These are phyloP conservation scores for Coniferiporia weirii DNA, from an alignment of 1,284 basidiomycete species.

Conservation along the genomic window DNA sequence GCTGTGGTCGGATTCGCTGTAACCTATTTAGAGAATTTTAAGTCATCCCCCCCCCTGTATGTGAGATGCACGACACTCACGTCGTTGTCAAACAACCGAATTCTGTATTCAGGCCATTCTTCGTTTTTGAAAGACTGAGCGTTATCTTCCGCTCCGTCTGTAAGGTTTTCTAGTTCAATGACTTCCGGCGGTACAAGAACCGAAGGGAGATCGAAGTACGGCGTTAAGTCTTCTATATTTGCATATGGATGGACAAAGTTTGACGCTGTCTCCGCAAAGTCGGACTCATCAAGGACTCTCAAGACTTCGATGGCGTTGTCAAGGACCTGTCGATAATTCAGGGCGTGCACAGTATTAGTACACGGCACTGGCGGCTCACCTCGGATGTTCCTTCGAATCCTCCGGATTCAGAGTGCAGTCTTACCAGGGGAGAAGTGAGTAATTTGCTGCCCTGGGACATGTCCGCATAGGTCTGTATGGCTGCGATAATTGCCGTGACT, in stretches of 20 bases:
- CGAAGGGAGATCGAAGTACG: slow-evolving; percentile 66
- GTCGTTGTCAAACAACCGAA: slow-evolving; percentile 76
- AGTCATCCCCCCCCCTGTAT: background rate
- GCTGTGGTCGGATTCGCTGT: slow-evolving; percentile 72
- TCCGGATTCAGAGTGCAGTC: slow-evolving; percentile 40
- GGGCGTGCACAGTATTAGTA: background rate
- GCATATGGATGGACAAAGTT: slow-evolving; percentile 68
- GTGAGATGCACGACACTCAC: slow-evolving; percentile 36
- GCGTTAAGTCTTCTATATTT: slow-evolving; percentile 39
- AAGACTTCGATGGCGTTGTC: slow-evolving; percentile 57
- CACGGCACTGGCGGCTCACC: slow-evolving; percentile 32
- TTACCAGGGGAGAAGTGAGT: slow-evolving; percentile 55
- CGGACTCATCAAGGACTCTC: slow-evolving; percentile 46
- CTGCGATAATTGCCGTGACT: slow-evolving; percentile 57
- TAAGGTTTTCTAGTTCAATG: slow-evolving; percentile 69
- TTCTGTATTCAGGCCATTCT: slow-evolving; percentile 70
- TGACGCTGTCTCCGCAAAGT: slow-evolving; percentile 49
- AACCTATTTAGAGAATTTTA: slow-evolving; percentile 42
- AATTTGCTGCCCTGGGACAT: slow-evolving; percentile 50
- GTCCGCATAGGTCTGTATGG: slow-evolving; percentile 63
- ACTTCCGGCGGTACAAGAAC: slow-evolving; percentile 86
- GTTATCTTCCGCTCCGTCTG: slow-evolving; percentile 55
- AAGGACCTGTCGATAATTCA: slow-evolving; percentile 43
- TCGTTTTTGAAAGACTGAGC: slow-evolving; percentile 62
- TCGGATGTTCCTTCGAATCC: slow-evolving; percentile 52